Base-by-base conservation (phyloP, 345 rosid genomes). In the Toxicodendron radicans region DNA sequence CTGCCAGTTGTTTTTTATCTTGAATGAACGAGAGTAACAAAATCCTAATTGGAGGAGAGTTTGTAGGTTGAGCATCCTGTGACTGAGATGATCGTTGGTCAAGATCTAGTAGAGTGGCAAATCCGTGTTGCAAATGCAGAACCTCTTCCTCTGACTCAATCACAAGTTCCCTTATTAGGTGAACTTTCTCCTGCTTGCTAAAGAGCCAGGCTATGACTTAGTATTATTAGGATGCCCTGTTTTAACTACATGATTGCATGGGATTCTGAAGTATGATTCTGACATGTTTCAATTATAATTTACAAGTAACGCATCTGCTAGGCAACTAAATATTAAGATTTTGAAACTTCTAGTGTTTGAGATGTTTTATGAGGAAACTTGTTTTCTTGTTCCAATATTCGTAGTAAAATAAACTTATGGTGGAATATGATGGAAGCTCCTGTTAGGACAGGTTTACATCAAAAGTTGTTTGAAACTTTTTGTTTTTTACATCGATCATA, bases 21-120 rank as follows among this genome's bases (percentile, higher is more conserved):
- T 70, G 66, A 65, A 73, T 56, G 52, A 32, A 41, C 11, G 35
- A 64, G 68, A 62, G 58, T 35, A 57, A 74, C 59, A 57, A 72
- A 72, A 57, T 73, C 23, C 58, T 74, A 23, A 57, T 17, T 58
- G 52, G 54, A 51, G 35, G 64, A 61, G 73, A 43, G 13, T 73
- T 63, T 72, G 66, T 77, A 92, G 99, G 97, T 92, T 75, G 99
- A 95, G 71, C 98, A 95, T 87, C 99, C 97, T 69, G 99, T 95
- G 74, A 95, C 99, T 0, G 99, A 92, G 92, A 95, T 95, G 99
- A 87, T 95, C 66, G 92, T 92, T 64, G 88, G 90, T 73, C 96
- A 91, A 87, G 99, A 95, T 90, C 96, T 95, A 66, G 98, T 95
- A 57, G 97, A 95, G 82, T 91, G 97, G 97, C 97, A 95, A 85